These are phyloP conservation scores for Thraustochytrium sp. DNA, from an alignment of 352 stramenopile genomes.

Conservation along the genomic window DNA sequence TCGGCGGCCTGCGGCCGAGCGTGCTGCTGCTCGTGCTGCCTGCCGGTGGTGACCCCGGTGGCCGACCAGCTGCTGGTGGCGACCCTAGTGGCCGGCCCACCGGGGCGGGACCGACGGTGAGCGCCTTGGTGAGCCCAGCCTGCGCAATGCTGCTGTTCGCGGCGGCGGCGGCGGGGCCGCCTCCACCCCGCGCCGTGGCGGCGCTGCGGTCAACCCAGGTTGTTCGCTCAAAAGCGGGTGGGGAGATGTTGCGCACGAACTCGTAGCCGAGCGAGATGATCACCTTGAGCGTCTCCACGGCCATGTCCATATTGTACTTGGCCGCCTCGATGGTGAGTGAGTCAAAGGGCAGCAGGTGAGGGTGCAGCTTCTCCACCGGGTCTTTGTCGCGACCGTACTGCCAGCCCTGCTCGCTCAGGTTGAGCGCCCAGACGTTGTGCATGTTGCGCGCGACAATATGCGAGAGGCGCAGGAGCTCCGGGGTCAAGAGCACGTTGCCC, in stretches of 20 bases:
- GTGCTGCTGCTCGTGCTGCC: background rate
- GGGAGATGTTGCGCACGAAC: background rate
- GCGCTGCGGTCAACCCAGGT: background rate
- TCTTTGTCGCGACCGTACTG: background rate
- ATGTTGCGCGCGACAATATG: conserved; percentile 32
- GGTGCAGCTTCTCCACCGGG: background rate
- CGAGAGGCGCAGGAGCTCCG: background rate
- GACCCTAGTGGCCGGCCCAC: too few relatives aligned
- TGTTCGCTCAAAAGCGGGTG: background rate
- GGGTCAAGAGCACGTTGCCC: background rate
- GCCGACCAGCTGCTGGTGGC: too few relatives aligned
- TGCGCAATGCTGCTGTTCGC: too few relatives aligned
- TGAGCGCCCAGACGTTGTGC: conserved; percentile 37
- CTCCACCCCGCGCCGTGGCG: background rate
- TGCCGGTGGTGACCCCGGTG: too few relatives aligned
- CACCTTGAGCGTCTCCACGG: conserved; percentile 37
- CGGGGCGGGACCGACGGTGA: too few relatives aligned
- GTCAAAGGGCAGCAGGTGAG: conserved; percentile 31
- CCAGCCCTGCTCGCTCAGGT: background rate
- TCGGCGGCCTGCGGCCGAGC: background rate
- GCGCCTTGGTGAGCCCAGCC: background rate
- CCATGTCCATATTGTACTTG: conserved; percentile 40
- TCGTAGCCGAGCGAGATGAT: conserved; percentile 38
- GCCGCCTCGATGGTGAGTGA: background rate
- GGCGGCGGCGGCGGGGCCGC: too few relatives aligned